A percentile compares a stretch with the other conserved stretches of the same genome.
Evolutionary conservation across 2,329 filamentous ascomycete genomes (phyloP).

Genomic region (Dothiorella sarmentorum): DNA sequence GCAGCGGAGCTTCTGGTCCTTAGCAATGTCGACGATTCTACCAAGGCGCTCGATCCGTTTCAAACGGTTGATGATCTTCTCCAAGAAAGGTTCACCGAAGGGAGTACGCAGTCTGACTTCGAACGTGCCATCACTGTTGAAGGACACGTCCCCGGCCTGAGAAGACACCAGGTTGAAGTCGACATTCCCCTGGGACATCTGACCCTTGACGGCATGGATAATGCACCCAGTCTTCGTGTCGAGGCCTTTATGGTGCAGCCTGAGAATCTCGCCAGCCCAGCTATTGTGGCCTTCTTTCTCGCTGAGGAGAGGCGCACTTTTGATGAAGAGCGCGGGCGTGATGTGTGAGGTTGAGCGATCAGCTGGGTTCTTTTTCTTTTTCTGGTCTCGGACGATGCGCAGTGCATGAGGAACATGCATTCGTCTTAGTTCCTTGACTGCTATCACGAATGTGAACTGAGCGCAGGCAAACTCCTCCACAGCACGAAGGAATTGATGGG

Average conservation of each 20-base stretch:
- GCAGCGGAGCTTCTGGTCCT: slow-evolving; percentile 55
- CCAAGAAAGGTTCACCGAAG: slow-evolving; percentile 58
- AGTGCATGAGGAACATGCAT: slow-evolving; percentile 6
- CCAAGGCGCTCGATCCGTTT: slow-evolving; percentile 68
- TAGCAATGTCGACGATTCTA: slow-evolving; percentile 64
- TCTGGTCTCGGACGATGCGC: background rate
- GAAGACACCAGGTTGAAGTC: slow-evolving; percentile 36
- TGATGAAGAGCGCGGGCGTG: slow-evolving; percentile 11
- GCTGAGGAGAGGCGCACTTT: background rate
- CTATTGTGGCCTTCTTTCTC: background rate
- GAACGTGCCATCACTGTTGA: slow-evolving; percentile 61
- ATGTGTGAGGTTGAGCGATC: background rate
- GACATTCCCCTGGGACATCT: slow-evolving; percentile 32
- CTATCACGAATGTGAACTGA: slow-evolving; percentile 28
- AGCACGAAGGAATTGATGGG: slow-evolving; percentile 28
- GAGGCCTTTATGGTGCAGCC: slow-evolving; percentile 29
- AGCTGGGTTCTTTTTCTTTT: background rate
- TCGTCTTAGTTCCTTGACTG: slow-evolving; percentile 4
- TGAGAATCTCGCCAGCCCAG: slow-evolving; percentile 9
- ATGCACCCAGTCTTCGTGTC: slow-evolving; percentile 30
- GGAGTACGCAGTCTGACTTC: slow-evolving; percentile 57
- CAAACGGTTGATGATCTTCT: slow-evolving; percentile 58
- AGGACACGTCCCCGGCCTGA: slow-evolving; percentile 61
- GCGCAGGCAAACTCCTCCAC: slow-evolving; percentile 40
- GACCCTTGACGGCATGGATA: slow-evolving; percentile 40